Percentiles rank a stretch among this genome's conserved stretches.
phyloP scores from a whole-genome alignment of 2,329 filamentous ascomycete genomes.

The Aspergillus nomiae region DNA sequence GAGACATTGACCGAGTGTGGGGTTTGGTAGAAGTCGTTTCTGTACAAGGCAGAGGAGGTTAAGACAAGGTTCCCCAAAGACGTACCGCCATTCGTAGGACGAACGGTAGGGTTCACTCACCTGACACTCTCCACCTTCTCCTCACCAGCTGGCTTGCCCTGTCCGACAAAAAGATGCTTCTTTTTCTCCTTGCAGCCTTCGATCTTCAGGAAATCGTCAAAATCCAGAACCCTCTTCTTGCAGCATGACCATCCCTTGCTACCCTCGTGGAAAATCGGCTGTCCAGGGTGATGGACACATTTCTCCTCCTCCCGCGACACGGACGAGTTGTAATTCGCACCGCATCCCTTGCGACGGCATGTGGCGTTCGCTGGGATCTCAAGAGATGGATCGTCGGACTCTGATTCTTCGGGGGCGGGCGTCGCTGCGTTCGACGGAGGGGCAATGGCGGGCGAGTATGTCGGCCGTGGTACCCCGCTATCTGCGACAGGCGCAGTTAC shows the following conservation, averaged over 20 bases:
- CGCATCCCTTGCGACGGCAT: conserved; percentile 79
- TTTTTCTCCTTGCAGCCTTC: conserved; percentile 83
- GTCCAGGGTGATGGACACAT: conserved; percentile 87
- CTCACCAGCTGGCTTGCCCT: conserved; percentile 67
- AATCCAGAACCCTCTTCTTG: conserved; percentile 91
- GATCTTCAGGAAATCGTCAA: conserved; percentile 97
- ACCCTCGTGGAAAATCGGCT: conserved; percentile 93
- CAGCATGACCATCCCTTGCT: conserved; percentile 98
- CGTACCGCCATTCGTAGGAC: not conserved
- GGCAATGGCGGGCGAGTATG: conserved; percentile 31
- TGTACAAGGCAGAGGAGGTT: conserved; percentile 30
- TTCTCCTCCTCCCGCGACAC: conserved; percentile 67
- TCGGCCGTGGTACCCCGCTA: conserved; percentile 21
- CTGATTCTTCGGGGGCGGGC: conserved; percentile 64
- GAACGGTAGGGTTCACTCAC: conserved; percentile 47
- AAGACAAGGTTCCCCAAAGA: not conserved
- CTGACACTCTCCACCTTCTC: conserved; percentile 78
- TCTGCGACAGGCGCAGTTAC: conserved; percentile 20
- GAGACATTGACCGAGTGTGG: conserved; percentile 80
- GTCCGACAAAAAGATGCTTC: conserved; percentile 80
- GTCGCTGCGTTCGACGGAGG: conserved; percentile 33
- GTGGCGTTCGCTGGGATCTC: conserved; percentile 72
- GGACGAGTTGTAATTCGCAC: conserved; percentile 62
- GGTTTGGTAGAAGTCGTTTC: conserved; percentile 95
- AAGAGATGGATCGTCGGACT: conserved; percentile 79